Percentiles rank a stretch among this genome's conserved stretches.
These are phyloP conservation scores for Camellia sinensis DNA, from an alignment of 148 eudicot species.

Conservation along the genomic window DNA sequence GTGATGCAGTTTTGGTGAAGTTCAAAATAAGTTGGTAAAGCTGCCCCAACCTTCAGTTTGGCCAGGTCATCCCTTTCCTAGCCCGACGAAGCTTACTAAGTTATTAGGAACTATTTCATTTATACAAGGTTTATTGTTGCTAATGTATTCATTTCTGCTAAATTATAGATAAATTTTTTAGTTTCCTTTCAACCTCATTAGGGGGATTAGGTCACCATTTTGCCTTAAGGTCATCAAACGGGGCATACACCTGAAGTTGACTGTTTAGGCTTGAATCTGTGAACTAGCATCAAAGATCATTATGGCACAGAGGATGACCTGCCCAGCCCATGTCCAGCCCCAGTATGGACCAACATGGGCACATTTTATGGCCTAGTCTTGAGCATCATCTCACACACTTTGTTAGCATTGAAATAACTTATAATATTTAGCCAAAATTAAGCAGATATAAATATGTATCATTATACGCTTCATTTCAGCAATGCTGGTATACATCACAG, in stretches of 20 bases:
- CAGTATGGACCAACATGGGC: neutral
- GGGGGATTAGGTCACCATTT: neutral
- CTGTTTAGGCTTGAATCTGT: too few species aligned
- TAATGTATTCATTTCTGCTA: too few species aligned
- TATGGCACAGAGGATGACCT: too few species aligned
- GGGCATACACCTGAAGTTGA: neutral
- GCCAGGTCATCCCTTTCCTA: neutral
- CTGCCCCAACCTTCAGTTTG: neutral
- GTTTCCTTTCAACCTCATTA: neutral
- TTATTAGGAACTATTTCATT: too few species aligned
- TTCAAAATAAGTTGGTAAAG: neutral
- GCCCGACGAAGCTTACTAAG: neutral
- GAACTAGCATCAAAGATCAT: too few species aligned
- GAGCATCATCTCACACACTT: neutral
- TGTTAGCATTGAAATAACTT: neutral
- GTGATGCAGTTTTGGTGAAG: neutral
- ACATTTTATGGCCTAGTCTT: neutral
- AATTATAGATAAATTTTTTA: neutral
- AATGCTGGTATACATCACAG: neutral
- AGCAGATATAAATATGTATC: neutral
- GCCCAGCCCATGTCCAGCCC: neutral
- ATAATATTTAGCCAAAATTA: neutral
- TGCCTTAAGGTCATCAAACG: neutral
- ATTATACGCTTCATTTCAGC: neutral
- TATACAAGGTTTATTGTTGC: too few species aligned